phyloP scores from a whole-genome alignment of 768 basidiomycete genomes.

The Trametes punicea region DNA sequence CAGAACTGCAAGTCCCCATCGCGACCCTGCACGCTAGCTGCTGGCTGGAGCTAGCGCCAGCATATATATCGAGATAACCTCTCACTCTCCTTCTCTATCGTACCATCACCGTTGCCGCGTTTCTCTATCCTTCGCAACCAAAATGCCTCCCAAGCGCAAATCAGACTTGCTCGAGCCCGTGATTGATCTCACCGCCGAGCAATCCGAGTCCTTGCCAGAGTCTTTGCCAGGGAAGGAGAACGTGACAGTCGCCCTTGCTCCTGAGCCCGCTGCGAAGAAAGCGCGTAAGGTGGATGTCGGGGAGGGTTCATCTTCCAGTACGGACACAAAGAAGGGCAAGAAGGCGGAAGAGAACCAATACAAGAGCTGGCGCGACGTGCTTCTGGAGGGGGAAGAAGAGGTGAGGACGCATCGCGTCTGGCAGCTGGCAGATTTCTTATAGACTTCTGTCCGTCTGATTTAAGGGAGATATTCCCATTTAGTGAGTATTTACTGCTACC shows the following conservation, averaged over 20 bases:
- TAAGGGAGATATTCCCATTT: constrained; percentile 31
- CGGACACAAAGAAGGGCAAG: constrained; percentile 20
- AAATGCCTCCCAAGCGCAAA: constrained; percentile 44
- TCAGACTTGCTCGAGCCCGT: constrained; percentile 27
- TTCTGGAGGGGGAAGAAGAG: constrained; percentile 41
- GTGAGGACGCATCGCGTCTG: constrained; percentile 28
- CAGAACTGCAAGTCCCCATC: background rate
- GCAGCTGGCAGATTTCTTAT: background rate
- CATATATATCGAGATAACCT: too few relatives aligned
- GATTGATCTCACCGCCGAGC: constrained; percentile 8
- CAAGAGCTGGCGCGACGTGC: constrained; percentile 37
- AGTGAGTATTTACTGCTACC: constrained; percentile 22
- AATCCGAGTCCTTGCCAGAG: too few relatives aligned
- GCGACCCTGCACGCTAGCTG: background rate
- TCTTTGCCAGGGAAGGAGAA: too few relatives aligned
- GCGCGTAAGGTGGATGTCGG: constrained; percentile 28
- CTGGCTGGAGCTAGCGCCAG: background rate
- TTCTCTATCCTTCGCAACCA: background rate
- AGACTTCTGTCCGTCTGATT: background rate
- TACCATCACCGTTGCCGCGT: too few relatives aligned
- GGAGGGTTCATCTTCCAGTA: constrained; percentile 23
- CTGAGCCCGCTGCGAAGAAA: constrained; percentile 30
- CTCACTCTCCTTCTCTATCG: too few relatives aligned
- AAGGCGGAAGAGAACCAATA: constrained; percentile 22
- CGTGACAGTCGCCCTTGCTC: background rate